Base-by-base conservation (phyloP, 1,284 basidiomycete genomes). In the Mycena sp. region DNA sequence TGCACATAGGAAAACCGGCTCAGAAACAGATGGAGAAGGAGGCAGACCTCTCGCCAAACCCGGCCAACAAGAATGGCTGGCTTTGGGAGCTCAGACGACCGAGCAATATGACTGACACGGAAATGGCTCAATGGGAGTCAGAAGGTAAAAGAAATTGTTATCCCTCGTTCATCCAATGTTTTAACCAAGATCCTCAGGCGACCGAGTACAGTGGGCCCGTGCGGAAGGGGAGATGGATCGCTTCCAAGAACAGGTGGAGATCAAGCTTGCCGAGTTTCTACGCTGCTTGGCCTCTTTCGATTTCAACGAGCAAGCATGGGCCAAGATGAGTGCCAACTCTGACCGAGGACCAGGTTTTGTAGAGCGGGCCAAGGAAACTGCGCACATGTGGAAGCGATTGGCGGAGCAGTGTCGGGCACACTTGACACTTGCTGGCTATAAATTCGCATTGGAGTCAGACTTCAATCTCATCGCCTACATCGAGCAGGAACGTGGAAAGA, bases 171-270 rank as follows among this genome's bases (percentile, higher is more conserved):
- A n/a, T n/a, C n/a, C n/a, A n/a, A n/a, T n/a, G n/a, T n/a, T n/a
- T n/a, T n/a, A n/a, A n/a, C n/a, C n/a, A n/a, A n/a, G n/a, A n/a
- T n/a, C n/a, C n/a, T n/a, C n/a, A n/a, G n/a, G n/a, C n/a, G n/a
- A n/a, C n/a, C n/a, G n/a, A n/a, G n/a, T n/a, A n/a, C n/a, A n/a
- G n/a, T n/a, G 53, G 40, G 52, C 41, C 5, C 32, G 51, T 29
- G 28, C 51, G 10, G 51, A 53, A 43, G 51, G 26, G 19, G 51
- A 53, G 25, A 53, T 53, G 19, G 51, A 53, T 43, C 51, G 51
- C 12, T 53, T 53, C 25, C 51, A 53, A 43, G 40, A 53, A 12
- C 40, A 53, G 17, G 23, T 53, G 23, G 51, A 53, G 40, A 6
- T 43, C 37, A 53, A 53, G 19, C 51, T 53, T 12, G 17, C 51